Evolutionary conservation across 805 yeast genomes (phyloP).

Genomic region (Phaffomyces thermotolerans): DNA sequence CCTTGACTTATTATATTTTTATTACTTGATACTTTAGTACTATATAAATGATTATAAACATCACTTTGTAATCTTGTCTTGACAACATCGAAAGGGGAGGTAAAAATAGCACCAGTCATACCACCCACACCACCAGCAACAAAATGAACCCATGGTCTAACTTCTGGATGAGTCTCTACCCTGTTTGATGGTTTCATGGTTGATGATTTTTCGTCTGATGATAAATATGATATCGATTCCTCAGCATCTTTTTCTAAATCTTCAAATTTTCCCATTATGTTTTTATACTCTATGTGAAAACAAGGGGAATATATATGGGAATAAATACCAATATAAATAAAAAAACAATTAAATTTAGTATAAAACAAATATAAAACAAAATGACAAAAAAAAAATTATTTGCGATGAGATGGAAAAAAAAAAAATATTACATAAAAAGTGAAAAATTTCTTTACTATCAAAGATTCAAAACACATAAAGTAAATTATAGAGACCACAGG

Average conservation of each 20-base stretch:
- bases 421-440: not conserved
- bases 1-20: slow-evolving; percentile 32
- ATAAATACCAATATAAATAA: too few relatives aligned
- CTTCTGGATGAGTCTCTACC: slow-evolving; percentile 16
- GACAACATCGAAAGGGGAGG: slow-evolving; percentile 94
- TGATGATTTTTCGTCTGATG: slow-evolving; percentile 66
- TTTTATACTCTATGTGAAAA: too few relatives aligned
- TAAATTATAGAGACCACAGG: too few relatives aligned
- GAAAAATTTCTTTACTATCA: too few relatives aligned
- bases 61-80: slow-evolving; percentile 93
- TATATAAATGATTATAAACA: slow-evolving; percentile 55
- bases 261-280: slow-evolving; percentile 15
- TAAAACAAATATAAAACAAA: not conserved
- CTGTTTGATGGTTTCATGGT: slow-evolving; percentile 33
- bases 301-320: too few relatives aligned
- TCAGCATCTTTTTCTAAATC: slow-evolving; percentile 46
- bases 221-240: slow-evolving; percentile 53
- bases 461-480: too few relatives aligned
- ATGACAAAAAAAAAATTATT: not conserved
- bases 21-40: not conserved
- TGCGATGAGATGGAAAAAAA: not conserved
- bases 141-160: slow-evolving; percentile 64
- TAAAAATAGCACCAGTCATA: slow-evolving; percentile 92
- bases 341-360: too few relatives aligned
- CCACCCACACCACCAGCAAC: slow-evolving; percentile 95